Evolutionary conservation across 2,329 filamentous ascomycete species (phyloP).

Genomic region (Fusarium nurragi): DNA sequence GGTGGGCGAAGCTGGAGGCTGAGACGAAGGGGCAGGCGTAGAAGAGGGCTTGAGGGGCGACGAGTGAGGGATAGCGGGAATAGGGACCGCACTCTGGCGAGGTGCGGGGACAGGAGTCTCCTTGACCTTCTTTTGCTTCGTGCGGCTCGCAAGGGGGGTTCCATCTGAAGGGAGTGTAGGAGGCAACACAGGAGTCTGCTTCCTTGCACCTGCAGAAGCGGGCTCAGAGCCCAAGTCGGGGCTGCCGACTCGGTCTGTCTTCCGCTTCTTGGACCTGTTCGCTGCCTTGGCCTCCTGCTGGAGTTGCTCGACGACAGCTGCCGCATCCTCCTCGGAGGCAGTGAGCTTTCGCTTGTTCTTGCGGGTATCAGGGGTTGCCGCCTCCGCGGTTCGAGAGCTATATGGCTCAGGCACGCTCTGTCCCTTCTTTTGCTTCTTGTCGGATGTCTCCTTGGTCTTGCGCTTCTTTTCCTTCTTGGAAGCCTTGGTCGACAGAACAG

Average conservation of each 20-base stretch:
- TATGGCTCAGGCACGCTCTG: conserved; percentile 10
- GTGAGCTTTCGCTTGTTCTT: conserved; percentile 53
- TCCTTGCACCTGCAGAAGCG: conserved; percentile 41
- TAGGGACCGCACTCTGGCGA: conserved; percentile 47
- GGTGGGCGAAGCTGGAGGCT: conserved; percentile 32
- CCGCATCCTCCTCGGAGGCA: conserved; percentile 52
- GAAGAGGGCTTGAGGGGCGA: conserved; percentile 43
- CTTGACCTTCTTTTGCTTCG: conserved; percentile 46
- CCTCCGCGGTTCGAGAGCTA: conserved; percentile 28
- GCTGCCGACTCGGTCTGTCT: conserved; percentile 47
- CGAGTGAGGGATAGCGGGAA: conserved; percentile 50
- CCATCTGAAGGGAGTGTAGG: conserved; percentile 45
- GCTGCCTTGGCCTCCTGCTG: conserved; percentile 47
- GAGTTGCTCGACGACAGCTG: conserved; percentile 50
- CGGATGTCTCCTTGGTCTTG: conserved; percentile 40
- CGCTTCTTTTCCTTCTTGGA: conserved; percentile 50
- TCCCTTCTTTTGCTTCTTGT: conserved; percentile 48
- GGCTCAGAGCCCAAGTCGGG: conserved; percentile 49
- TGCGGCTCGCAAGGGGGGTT: conserved; percentile 41
- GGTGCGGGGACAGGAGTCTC: conserved; percentile 45
- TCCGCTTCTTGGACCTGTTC: conserved; percentile 57
- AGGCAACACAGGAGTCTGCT: conserved; percentile 48
- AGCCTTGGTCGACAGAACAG: conserved; percentile 42
- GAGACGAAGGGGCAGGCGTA: conserved; percentile 26
- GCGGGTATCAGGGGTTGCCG: conserved; percentile 40